phyloP scores from a whole-genome alignment of 805 yeast genomes.

The Yarrowia divulgata region DNA sequence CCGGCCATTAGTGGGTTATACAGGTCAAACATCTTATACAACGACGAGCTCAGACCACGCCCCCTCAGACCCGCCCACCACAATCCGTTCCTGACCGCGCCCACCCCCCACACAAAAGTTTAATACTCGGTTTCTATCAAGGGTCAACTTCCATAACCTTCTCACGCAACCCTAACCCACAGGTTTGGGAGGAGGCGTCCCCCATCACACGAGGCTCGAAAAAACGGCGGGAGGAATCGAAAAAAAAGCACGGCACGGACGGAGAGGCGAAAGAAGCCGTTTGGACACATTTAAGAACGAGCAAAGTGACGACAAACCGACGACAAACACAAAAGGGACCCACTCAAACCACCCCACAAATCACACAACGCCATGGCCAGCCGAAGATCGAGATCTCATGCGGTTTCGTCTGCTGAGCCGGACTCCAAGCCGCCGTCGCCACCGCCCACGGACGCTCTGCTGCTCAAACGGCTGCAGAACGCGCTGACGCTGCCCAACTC shows the following conservation, averaged over 20 bases:
- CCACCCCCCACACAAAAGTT: neutral
- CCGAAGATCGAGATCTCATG: slow-evolving; percentile 18
- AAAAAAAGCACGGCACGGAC: neutral
- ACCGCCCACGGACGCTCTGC: slow-evolving; percentile 13
- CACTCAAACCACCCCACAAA: neutral
- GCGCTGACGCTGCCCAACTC: slow-evolving; percentile 24
- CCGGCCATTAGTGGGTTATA: too few species aligned
- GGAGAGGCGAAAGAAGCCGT: too few species aligned
- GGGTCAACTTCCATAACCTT: slow-evolving; percentile 12
- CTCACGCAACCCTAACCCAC: slow-evolving; percentile 39
- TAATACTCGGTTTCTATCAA: neutral
- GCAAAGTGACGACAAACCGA: neutral
- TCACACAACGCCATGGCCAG: neutral
- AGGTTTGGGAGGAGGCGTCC: slow-evolving; percentile 8
- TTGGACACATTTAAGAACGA: too few species aligned
- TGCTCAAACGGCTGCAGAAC: slow-evolving; percentile 17
- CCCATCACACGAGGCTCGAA: neutral
- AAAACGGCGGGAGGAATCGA: neutral
- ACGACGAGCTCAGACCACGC: too few species aligned
- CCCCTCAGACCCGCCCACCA: too few species aligned
- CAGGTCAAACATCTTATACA: too few species aligned
- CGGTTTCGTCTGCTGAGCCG: slow-evolving; percentile 22
- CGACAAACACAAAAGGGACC: neutral
- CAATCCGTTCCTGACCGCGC: too few species aligned
- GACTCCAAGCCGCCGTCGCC: slow-evolving; percentile 27